Evolutionary conservation across 2,329 filamentous ascomycete genomes (phyloP), one percentile per base, ranked within the genome.

Genomic region (Ophiocordyceps camponoti-floridani): DNA sequence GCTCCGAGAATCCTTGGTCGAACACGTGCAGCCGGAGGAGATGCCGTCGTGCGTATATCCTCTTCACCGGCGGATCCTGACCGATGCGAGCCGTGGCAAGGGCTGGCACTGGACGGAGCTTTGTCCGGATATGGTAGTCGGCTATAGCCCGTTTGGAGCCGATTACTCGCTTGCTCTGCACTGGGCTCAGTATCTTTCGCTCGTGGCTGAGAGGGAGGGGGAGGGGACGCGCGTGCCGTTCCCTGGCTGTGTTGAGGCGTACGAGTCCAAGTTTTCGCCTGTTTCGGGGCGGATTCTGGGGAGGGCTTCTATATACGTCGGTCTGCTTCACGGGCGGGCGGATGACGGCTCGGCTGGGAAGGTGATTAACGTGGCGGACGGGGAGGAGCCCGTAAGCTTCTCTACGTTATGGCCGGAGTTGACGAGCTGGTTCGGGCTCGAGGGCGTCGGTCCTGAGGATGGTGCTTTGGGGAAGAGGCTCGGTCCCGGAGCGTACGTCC

Each of bases 151-250:
- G 3, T 59, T 62, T 23, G 61, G 61, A 4, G 63, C 59, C 0
- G 54, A 53, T 8, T 64, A 54, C 43, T 58, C 54, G 0, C 51
- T 65, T 3, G 60, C 61, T 0, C 52, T 63, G 1, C 61, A 65
- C 49, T 65, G 61, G 62, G 60, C 56, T 1, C 60, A 62, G 46
- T 65, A 62, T 31, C 55, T 65, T 1, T 62, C 59, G 5, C 49
- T 64, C 1, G 63, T 59, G 40, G 56, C 56, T 1, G 44, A 53
- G 35, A 58, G 56, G 4, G 52, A 61, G 37, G 49, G 51, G 0
- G 44, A 50, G 30, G 14, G 43, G 8, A 11, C 45, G 14, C 3
- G 6, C 23, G 47, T 60, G 1, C 45, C 54, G 1, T 62, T 64
- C 38, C 56, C 60, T 0, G 61, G 61, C 1, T 56, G 41, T 14